These are phyloP conservation scores for Colletotrichum sp. DNA, from an alignment of 2,329 filamentous ascomycete genomes.

Conservation along the genomic window DNA sequence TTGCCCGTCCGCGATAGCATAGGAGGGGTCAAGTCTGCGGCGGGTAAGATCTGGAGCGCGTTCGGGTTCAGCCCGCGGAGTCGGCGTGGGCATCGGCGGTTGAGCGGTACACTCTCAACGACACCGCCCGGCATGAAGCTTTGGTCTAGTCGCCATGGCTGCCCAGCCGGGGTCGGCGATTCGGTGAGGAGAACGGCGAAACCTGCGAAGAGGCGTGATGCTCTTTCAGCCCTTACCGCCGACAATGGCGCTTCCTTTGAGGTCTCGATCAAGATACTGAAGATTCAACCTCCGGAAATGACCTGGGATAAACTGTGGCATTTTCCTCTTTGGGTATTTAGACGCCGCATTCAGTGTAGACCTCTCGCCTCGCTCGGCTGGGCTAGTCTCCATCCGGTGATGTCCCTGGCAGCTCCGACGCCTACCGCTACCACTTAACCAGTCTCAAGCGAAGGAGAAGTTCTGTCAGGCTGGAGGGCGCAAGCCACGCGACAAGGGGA, in stretches of 20 bases:
- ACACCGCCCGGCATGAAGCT: background rate
- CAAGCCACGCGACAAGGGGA: background rate
- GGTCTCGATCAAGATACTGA: background rate
- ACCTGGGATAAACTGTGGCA: background rate
- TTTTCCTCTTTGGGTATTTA: background rate
- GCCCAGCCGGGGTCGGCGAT: background rate
- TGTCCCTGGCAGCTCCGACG: background rate
- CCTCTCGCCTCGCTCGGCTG: background rate
- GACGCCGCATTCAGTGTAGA: background rate
- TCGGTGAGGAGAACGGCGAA: background rate
- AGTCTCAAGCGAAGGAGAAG: background rate
- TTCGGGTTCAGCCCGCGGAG: background rate
- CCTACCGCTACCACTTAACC: background rate
- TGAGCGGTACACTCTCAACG: background rate
- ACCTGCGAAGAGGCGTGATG: background rate
- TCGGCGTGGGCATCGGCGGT: background rate
- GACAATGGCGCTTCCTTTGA: background rate
- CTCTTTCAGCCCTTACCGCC: background rate
- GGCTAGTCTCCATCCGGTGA: background rate
- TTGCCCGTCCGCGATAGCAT: background rate
- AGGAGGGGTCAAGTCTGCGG: background rate
- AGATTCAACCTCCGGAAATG: background rate
- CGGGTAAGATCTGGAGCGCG: background rate
- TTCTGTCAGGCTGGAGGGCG: accelerated
- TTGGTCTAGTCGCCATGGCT: background rate